Evolutionary conservation across 176 grass and related monocot genomes (phyloP).

Genomic region (Bonia amplexicaulis): DNA sequence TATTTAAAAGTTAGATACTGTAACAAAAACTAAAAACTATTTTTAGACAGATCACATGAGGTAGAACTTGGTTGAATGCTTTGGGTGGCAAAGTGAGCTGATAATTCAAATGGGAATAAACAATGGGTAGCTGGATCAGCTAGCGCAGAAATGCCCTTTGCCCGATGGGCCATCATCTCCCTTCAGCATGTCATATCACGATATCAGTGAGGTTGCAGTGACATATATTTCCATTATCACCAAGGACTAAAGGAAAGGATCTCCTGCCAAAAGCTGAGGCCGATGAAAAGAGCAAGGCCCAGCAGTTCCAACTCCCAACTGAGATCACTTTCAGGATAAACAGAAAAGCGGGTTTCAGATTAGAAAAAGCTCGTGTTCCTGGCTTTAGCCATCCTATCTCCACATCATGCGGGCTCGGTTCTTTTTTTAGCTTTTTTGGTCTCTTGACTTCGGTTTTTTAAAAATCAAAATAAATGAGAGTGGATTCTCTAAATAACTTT

Average conservation of each 20-base stretch:
- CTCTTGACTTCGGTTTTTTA: too few relatives aligned
- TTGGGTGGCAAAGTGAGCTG: neutral
- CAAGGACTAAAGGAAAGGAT: neutral
- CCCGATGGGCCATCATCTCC: neutral
- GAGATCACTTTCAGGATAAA: constrained; percentile 36
- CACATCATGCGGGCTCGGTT: neutral
- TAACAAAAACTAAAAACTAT: too few relatives aligned
- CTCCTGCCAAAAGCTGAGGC: constrained; percentile 10
- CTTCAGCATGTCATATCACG: neutral
- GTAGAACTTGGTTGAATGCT: constrained; percentile 13
- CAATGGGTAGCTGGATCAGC: neutral
- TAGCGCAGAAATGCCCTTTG: too few relatives aligned
- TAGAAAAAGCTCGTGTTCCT: neutral
- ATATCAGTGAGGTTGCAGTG: neutral
- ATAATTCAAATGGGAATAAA: constrained; percentile 13
- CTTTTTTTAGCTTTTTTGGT: too few relatives aligned
- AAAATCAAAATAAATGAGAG: too few relatives aligned
- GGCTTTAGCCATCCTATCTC: constrained; percentile 1
- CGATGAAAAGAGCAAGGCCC: neutral
- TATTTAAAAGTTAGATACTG: too few relatives aligned
- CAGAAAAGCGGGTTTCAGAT: neutral
- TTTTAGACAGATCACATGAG: constrained; percentile 6
- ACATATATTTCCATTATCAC: neutral
- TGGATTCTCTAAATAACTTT: too few relatives aligned
- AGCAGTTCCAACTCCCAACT: constrained; percentile 26